Conservation (phyloP, 371 early-diverging fungal genomes). For the Umbelopsis sp. region DNA sequence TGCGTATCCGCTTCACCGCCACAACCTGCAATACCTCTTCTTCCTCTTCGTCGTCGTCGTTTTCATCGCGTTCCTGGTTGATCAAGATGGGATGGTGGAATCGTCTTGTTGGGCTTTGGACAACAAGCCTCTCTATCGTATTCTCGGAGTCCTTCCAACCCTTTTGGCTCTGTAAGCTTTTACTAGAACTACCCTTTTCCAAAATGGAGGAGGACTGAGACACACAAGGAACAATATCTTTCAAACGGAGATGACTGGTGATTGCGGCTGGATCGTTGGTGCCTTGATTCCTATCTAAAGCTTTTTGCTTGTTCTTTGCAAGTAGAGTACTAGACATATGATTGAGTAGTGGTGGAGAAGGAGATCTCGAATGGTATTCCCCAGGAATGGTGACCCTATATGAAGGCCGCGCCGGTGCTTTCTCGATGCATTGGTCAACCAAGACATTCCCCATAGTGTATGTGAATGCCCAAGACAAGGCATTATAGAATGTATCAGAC, state of each 20-base stretch:
- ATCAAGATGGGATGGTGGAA: background rate
- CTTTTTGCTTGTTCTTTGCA: background rate
- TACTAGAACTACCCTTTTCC: background rate
- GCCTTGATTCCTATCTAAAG: background rate
- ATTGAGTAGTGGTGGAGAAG: background rate
- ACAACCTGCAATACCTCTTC: slow-evolving; percentile 1
- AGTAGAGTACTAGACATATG: background rate
- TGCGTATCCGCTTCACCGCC: background rate
- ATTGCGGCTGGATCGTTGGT: background rate
- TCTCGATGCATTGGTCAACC: slow-evolving; percentile 6
- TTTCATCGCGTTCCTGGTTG: background rate
- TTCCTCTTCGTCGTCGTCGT: background rate
- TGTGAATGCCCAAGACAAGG: slow-evolving; percentile 8
- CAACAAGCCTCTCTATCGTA: background rate
- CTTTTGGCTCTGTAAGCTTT: background rate
- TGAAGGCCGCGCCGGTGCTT: background rate
- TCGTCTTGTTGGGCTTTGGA: slow-evolving; percentile 1
- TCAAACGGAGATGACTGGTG: background rate
- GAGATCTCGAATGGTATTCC: slow-evolving; percentile 5
- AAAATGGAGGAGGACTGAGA: background rate
- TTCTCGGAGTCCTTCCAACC: background rate
- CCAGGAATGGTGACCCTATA: background rate
- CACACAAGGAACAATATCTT: background rate
- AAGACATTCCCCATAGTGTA: slow-evolving; percentile 11
- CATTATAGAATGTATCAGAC: slow-evolving; percentile 1